Evolutionary conservation across 2,329 filamentous ascomycete genomes (phyloP), one percentile per base, ranked within the genome.

Genomic region (Aspergillus fumigatus): DNA sequence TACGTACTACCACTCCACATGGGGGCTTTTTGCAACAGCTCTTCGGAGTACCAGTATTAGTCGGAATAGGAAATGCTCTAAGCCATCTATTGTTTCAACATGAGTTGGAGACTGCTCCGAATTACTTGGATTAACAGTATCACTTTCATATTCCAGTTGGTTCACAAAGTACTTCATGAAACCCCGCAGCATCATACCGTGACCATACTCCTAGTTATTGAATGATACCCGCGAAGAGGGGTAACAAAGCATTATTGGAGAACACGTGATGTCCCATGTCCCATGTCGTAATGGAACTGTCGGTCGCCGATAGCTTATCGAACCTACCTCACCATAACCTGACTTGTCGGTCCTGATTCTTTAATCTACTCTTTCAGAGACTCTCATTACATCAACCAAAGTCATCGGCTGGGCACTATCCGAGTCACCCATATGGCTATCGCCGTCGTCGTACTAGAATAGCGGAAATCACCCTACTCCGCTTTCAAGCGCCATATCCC

Each of bases 391-490:
- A 17, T 38, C 32, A 14, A 14, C 32, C 32, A 38, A 38, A 38
- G 14, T 38, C 32, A 38, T 38, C 32, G 32, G n/a, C 47, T 17
- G 47, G 17, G 23, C n/a, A 3, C 11, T 25, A 48, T 19, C 47
- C 25, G 32, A 38, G 19, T 27, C 49, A 32, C 59, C 62, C 56
- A 43, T 63, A 70, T 72, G 69, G 64, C 65, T 63, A 56, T 65
- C 54, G 45, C 59, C 52, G 52, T 50, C 27, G 26, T 52, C 47
- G 51, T 53, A 52, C 51, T 62, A 48, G 56, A 60, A 49, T 57
- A 56, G 64, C 65, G 66, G 69, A 69, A 69, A 70, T 60, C 64
- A 54, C 64, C 56, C 59, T 59, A 54, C 67, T 67, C 63, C 69
- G 66, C 67, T 64, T 64, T 62, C 55, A 59, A 52, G 53, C 49